Evolutionary conservation across 257 asterid species (phyloP), one percentile per base, ranked within the genome.

Genomic region (Petunia secreta): DNA sequence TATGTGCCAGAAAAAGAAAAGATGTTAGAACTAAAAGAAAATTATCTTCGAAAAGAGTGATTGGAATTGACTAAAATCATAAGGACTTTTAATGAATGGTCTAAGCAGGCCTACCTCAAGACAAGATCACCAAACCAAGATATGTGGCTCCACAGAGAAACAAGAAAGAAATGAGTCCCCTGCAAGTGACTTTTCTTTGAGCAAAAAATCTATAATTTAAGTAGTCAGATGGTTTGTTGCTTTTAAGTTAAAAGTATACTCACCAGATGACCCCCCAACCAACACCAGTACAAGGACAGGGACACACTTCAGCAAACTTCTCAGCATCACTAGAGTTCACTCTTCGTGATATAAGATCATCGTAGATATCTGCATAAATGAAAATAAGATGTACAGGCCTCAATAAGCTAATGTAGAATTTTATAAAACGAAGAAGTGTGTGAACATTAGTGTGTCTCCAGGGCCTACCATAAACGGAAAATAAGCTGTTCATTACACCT

Each of bases 211-310:
- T 63, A 4, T 63, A 54, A 41, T 16, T 3, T 8, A 7, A 38
- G 16, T 36, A 14, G 79, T 41, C 37, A 10, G 41, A 38, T 7
- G 48, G 36, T 50, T 38, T 14, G 9, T 10, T 38, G 11, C 67
- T 4, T 14, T 52, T 75, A 75, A 34, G 67, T 10, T 6, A 10
- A 4, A 82, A 14, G 48, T 39, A 67, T 15, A 73, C 83, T 83
- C 41, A 87, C 90, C 90, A 84, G 34, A 87, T 85, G 74, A 87
- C 81, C 9, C 90, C 90, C 90, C 90, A 87, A 13, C 86, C 88
- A 67, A 84, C 83, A 66, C 90, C 90, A 53, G 80, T 87, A 81
- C 90, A 87, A 44, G 89, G 89, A 83, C 88, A 87, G 4, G 90
- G 90, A 10, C 86, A 87, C 48, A 84, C 84, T 76, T 87, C 88